Percentiles rank a stretch among this genome's conserved stretches.
Conservation (phyloP, 176 grass and related monocot genomes). For the Oryza glumipatula region DNA sequence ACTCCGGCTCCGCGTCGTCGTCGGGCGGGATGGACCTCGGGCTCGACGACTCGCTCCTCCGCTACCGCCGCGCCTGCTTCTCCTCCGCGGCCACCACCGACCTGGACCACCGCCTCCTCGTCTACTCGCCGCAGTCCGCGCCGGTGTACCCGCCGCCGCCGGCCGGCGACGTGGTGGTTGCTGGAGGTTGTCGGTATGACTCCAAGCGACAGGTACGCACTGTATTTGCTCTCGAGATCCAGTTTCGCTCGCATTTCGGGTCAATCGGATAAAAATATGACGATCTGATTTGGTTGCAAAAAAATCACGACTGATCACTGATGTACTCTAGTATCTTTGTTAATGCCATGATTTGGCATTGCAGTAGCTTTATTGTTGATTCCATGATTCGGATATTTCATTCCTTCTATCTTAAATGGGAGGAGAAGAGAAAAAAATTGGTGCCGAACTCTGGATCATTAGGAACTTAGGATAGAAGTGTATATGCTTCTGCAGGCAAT, state of each 20-base stretch:
- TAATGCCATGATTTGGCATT: conserved; percentile 21
- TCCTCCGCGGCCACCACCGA: conserved; percentile 30
- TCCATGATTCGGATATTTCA: neutral
- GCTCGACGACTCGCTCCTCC: conserved; percentile 56
- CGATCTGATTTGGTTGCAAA: neutral
- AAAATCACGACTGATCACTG: neutral
- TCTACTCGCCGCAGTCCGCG: conserved; percentile 48
- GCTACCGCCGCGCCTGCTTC: conserved; percentile 51
- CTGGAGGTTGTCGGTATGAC: neutral
- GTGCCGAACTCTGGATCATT: neutral
- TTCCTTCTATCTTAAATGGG: neutral
- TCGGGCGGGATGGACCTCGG: conserved; percentile 50
- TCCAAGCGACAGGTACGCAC: conserved; percentile 42
- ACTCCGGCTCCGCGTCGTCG: conserved; percentile 27
- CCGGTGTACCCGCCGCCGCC: neutral
- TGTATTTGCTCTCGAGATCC: conserved; percentile 31
- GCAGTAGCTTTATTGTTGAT: neutral
- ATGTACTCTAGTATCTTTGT: neutral
- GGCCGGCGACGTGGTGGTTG: conserved; percentile 12
- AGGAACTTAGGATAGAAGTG: neutral
- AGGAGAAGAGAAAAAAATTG: neutral
- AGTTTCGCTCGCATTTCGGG: conserved; percentile 9
- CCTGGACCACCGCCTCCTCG: conserved; percentile 42
- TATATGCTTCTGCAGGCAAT: neutral
- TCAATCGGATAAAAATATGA: neutral